Conservation (phyloP, 2,329 filamentous ascomycete species). For the Podosphaera fusca region DNA sequence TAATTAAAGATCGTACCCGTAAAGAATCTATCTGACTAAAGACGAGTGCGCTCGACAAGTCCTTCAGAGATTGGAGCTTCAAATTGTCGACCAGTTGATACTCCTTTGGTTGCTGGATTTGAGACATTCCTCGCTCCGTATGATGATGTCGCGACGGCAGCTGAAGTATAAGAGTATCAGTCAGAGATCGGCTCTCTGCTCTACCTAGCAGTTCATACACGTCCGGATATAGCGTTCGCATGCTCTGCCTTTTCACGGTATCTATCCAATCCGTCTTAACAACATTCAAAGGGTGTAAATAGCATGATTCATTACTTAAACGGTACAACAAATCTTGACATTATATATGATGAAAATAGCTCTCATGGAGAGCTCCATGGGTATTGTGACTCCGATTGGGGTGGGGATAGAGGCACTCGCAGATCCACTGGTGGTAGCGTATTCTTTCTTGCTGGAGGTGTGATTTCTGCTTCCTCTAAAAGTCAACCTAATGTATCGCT, state of each 20-base stretch:
- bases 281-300: background rate
- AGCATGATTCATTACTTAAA: background rate
- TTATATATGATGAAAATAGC: background rate
- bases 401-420: background rate
- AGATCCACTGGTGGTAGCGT: background rate
- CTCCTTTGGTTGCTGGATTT: background rate
- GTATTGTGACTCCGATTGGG: background rate
- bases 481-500: background rate
- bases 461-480: background rate
- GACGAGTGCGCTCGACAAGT: background rate
- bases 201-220: background rate
- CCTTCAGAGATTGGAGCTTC: background rate
- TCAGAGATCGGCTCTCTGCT: background rate
- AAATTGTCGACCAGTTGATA: slow-evolving; percentile 1
- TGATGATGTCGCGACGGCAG: background rate
- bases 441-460: background rate
- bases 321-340: background rate
- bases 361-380: background rate
- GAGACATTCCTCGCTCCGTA: background rate
- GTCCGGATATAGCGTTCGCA: background rate
- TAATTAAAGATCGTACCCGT: background rate
- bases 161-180: background rate
- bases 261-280: background rate
- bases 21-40: background rate
- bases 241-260: no score